Percentiles rank a stretch among this genome's conserved stretches.
These are phyloP conservation scores for Athelia psychrophila DNA, from an alignment of 1,284 basidiomycete species.

Conservation along the genomic window DNA sequence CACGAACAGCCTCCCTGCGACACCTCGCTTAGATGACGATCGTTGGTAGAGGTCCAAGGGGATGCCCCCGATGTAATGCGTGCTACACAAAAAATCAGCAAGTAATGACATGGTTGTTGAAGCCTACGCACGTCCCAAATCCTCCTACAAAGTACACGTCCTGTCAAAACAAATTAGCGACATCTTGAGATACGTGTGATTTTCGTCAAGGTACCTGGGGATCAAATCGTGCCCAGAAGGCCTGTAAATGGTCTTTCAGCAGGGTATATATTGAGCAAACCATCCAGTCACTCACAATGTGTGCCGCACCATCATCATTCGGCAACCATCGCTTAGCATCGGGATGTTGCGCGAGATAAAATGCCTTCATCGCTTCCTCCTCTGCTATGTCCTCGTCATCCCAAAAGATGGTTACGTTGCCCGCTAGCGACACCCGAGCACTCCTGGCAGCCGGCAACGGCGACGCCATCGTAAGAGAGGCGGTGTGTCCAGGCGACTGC, in stretches of 20 bases:
- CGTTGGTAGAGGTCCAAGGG: constrained; percentile 48
- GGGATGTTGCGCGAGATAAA: constrained; percentile 46
- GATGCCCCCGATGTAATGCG: constrained; percentile 58
- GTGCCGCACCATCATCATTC: constrained; percentile 42
- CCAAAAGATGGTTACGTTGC: constrained; percentile 43
- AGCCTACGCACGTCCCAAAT: constrained; percentile 52
- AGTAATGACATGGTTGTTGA: constrained; percentile 7
- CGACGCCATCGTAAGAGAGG: constrained; percentile 52
- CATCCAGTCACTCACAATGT: constrained; percentile 32
- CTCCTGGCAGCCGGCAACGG: constrained; percentile 38
- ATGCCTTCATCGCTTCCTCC: constrained; percentile 31
- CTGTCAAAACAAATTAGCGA: constrained; percentile 17
- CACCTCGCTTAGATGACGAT: constrained; percentile 5
- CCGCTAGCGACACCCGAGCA: constrained; percentile 56
- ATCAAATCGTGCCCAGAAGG: constrained; percentile 56
- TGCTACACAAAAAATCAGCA: constrained; percentile 22
- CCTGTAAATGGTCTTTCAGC: constrained; percentile 24
- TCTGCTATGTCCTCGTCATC: constrained; percentile 29
- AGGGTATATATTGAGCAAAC: constrained; percentile 2
- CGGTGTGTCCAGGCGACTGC: constrained; percentile 36
- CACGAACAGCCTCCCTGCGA: not conserved
- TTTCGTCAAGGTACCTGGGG: constrained; percentile 34
- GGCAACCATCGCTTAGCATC: constrained; percentile 52
- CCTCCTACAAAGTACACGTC: constrained; percentile 66
- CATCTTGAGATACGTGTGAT: too few species aligned